Base-by-base conservation (phyloP, 78 protist genomes). In the Dictyostelium intermedium region DNA sequence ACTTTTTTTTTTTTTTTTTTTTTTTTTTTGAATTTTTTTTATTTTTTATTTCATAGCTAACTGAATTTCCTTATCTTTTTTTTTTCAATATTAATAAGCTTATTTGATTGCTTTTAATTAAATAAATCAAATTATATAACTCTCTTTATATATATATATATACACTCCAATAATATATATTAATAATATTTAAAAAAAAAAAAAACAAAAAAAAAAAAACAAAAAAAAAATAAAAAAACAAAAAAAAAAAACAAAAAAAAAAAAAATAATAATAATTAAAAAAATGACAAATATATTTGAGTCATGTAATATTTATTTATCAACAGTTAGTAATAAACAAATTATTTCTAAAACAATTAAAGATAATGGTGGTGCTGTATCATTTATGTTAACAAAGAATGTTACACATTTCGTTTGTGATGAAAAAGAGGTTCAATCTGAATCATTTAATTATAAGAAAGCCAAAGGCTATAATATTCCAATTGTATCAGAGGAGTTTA, bases 351-450 rank as follows among this genome's bases (percentile, higher is more conserved):
- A 89, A 70, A 43, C 74, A 0, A 89, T 89, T 7, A 89, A 89
- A 69, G 94, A 89, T 14, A 81, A 80, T 66, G 94, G 94, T 11
- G 94, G 94, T 66, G 2, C 74, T 3, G 34, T 89, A 5, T 41
- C 27, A 47, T 89, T 89, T 45, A 43, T 89, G 76, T 25, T 89
- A 25, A 41, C 61, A 13, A 89, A 80, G 35, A 45, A 30, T 27
- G 84, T 78, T 27, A 89, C 85, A 4, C 87, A 89, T 32, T 45
- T 45, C 34, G 34, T 89, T 3, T 63, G 82, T 8, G 53, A 30
- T 7, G 87, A 78, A 5, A 18, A 25, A 25, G 94, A 89, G 11
- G 45, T 89, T 7, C 56, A 80, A 37, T 9, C 27, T 7, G 82
- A 79, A 32, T 23, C 61, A 10, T 45, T 79, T 3, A 80, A 78